Evolutionary conservation across 768 basidiomycete species (phyloP).

Genomic region (Stropharia rugosoannulata): DNA sequence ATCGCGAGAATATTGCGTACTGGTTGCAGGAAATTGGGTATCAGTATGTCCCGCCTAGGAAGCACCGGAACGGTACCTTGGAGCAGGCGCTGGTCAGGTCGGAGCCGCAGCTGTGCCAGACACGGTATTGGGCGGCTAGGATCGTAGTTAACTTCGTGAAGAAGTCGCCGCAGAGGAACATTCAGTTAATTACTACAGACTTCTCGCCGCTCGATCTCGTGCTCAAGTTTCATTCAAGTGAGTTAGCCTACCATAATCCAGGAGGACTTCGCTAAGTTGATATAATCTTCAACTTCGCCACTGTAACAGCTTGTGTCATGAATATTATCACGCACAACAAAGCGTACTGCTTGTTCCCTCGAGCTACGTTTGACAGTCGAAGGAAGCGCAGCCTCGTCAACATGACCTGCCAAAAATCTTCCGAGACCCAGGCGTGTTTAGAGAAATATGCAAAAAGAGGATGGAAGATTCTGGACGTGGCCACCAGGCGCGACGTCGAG

Average conservation of each 20-base stretch:
- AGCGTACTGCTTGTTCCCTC: constrained; percentile 42
- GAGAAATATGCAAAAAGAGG: constrained; percentile 37
- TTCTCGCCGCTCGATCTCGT: constrained; percentile 34
- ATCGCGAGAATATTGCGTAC: constrained; percentile 27
- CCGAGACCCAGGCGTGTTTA: constrained; percentile 5
- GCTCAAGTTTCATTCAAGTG: constrained; percentile 49
- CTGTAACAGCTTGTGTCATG: constrained; percentile 10
- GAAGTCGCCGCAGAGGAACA: constrained; percentile 19
- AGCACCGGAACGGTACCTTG: not conserved
- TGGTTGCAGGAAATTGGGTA: constrained; percentile 32
- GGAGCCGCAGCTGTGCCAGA: not conserved
- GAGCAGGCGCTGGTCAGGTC: not conserved
- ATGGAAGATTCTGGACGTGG: constrained; percentile 23
- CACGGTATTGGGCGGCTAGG: constrained; percentile 13
- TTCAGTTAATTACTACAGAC: constrained; percentile 40
- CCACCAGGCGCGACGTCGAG: constrained; percentile 7
- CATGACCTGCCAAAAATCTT: not conserved
- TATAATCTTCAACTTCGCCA: not conserved
- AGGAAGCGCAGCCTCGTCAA: not conserved
- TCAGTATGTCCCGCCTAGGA: constrained; percentile 12
- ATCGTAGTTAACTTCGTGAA: constrained; percentile 31
- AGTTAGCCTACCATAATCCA: constrained; percentile 10
- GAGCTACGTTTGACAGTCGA: constrained; percentile 33
- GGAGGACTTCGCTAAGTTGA: not conserved
- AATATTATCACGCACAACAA: constrained; percentile 40